Evolutionary conservation across 129 eudicot species (phyloP).

Genomic region (Tagetes patula): DNA sequence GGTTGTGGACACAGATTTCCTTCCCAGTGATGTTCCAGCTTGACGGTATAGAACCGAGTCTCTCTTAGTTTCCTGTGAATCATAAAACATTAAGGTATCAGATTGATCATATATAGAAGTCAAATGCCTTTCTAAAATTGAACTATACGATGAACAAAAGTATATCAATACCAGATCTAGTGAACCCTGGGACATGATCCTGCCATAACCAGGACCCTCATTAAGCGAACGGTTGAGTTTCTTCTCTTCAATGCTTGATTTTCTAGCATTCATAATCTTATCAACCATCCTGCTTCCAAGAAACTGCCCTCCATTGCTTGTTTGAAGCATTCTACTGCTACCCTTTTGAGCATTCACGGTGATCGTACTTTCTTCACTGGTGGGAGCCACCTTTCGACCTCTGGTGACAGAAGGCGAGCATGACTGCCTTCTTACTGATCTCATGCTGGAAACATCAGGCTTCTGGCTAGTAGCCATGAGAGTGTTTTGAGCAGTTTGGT

Average conservation of each 20-base stretch:
- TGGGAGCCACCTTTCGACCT: slow-evolving; percentile 49
- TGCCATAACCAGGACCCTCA: slow-evolving; percentile 62
- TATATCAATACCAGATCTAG: slow-evolving; percentile 46
- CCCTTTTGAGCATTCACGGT: slow-evolving; percentile 25
- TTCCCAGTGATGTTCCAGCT: slow-evolving; percentile 31
- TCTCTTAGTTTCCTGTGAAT: slow-evolving; percentile 34
- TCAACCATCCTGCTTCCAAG: slow-evolving; percentile 78
- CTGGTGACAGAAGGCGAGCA: slow-evolving; percentile 68
- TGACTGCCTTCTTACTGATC: slow-evolving; percentile 47
- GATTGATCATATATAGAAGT: not conserved
- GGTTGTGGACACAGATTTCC: slow-evolving; percentile 27
- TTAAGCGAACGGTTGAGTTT: slow-evolving; percentile 45
- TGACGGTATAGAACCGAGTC: slow-evolving; percentile 33
- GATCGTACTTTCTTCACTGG: slow-evolving; percentile 22
- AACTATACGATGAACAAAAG: not conserved
- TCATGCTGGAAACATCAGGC: slow-evolving; percentile 18
- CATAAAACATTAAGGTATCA: not conserved
- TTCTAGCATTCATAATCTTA: slow-evolving; percentile 65
- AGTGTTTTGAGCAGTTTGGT: slow-evolving; percentile 17
- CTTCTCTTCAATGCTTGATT: slow-evolving; percentile 41
- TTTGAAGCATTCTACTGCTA: slow-evolving; percentile 33
- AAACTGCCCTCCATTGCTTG: slow-evolving; percentile 45
- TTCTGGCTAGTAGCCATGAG: slow-evolving; percentile 23
- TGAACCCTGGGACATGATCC: slow-evolving; percentile 53
- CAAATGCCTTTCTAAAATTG: not conserved